Percentiles rank a stretch among this genome's conserved stretches.
These are phyloP conservation scores for Alternaria infectoria DNA, from an alignment of 2,329 filamentous ascomycete genomes.

Conservation along the genomic window DNA sequence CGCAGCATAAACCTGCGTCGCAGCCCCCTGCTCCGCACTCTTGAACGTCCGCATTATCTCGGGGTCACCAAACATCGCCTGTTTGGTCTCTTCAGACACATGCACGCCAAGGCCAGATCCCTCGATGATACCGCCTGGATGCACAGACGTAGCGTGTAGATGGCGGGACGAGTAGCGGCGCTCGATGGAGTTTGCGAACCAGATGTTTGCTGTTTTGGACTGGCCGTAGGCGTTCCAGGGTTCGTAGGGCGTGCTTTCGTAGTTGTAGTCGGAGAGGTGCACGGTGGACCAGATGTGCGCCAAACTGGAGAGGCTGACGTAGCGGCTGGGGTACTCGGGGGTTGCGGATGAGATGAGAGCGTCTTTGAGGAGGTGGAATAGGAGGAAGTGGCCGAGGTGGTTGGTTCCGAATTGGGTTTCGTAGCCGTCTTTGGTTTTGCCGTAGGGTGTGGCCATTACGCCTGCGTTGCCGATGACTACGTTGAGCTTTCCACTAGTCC, in stretches of 20 bases:
- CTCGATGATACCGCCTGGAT: neutral
- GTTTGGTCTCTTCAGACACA: neutral
- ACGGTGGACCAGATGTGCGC: neutral
- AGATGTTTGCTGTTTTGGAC: neutral
- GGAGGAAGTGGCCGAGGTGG: slow-evolving; percentile 57
- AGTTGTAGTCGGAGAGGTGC: neutral
- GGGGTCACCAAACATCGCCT: neutral
- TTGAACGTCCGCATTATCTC: neutral
- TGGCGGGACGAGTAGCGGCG: neutral
- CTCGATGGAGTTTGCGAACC: neutral
- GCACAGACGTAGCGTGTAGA: neutral
- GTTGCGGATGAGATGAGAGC: slow-evolving; percentile 50
- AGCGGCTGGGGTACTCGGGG: slow-evolving; percentile 11
- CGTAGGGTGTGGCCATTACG: slow-evolving; percentile 40
- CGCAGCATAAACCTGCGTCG: neutral
- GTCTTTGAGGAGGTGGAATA: slow-evolving; percentile 58
- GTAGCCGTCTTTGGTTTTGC: slow-evolving; percentile 38
- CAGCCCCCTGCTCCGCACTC: neutral
- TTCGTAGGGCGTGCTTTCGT: neutral
- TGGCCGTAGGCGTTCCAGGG: neutral
- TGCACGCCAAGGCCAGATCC: neutral
- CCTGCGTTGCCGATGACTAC: slow-evolving; percentile 37
- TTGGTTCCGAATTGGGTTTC: slow-evolving; percentile 53
- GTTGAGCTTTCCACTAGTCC: slow-evolving; percentile 17
- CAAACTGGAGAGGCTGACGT: neutral